Evolutionary conservation across 2,329 filamentous ascomycete genomes (phyloP), one percentile per base, ranked within the genome.

Genomic region (Talaromyces sp.): DNA sequence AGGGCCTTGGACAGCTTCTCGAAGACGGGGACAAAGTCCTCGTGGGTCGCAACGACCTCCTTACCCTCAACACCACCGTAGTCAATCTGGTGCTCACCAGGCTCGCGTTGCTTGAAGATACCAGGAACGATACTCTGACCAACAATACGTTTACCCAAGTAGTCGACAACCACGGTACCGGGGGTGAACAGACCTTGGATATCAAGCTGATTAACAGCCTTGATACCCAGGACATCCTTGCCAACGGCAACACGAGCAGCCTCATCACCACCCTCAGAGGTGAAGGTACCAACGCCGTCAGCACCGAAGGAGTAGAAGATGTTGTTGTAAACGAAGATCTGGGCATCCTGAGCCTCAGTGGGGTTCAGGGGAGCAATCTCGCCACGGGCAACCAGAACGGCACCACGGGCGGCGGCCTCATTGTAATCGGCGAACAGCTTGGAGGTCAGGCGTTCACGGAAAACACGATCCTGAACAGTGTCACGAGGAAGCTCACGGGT

Each of bases 301-400:
- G 94, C 93, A 57, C 94, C 94, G 65, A 97, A 97, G 0, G 94
- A 97, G 80, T 96, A 99, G 80, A 99, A 99, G 62, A 99, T 91
- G 75, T 99, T 99, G 81, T 97, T 97, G 80, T 97, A 97, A 20
- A 99, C 93, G 67, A 96, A 99, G 61, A 99, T 99, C 72, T 99
- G 94, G 3, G 94, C 94, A 71, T 99, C 93, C 62, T 83, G 85
- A 58, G 82, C 86, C 76, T 99, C 94, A 0, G 93, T 97, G 6
- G 94, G 95, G 77, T 99, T 99, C 49, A 99, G 77, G 6, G 94
- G 91, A 17, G 91, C 87, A 58, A 99, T 89, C 72, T 99, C 94
- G 49, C 94, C 94, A 52, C 90, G 85, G 20, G 92, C 93, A 49
- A 99, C 93, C 62, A 97, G 80, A 41, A 97, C 89, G 29, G 94